These are phyloP conservation scores for Candida sanyaensis DNA, from an alignment of 1,139 yeast species.

Conservation along the genomic window DNA sequence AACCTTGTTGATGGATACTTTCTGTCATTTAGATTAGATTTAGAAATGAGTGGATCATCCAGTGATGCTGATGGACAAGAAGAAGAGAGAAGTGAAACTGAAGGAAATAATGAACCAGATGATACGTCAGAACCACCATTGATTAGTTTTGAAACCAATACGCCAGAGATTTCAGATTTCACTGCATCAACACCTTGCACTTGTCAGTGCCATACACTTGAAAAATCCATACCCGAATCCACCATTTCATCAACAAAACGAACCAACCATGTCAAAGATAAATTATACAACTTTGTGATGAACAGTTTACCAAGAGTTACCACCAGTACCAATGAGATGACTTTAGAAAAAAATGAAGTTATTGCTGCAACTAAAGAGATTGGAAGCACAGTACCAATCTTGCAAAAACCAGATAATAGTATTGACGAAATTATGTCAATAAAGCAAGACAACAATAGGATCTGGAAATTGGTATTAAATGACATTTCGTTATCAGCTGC, in stretches of 20 bases:
- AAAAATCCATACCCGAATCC: constrained; percentile 1
- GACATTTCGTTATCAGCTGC: constrained; percentile 56
- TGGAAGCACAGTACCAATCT: background rate
- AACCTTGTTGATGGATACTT: constrained; percentile 7
- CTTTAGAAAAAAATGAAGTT: background rate
- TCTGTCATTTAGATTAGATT: constrained; percentile 8
- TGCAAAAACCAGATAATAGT: background rate
- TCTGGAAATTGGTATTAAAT: constrained; percentile 46
- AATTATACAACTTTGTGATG: constrained; percentile 10
- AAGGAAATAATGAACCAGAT: background rate
- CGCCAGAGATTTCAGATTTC: background rate
- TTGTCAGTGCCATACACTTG: constrained; percentile 9
- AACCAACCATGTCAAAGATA: constrained; percentile 8
- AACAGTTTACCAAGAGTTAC: constrained; percentile 7
- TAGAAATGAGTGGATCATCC: background rate
- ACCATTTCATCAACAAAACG: constrained; percentile 1
- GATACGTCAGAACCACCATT: background rate
- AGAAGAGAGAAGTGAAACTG: background rate
- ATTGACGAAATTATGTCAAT: constrained; percentile 4
- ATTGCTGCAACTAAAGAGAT: too few relatives aligned
- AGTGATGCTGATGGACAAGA: background rate
- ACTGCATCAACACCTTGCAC: constrained; percentile 6
- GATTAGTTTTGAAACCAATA: background rate
- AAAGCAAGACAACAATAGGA: constrained; percentile 8
- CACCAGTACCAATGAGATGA: constrained; percentile 5